Percentiles rank a stretch among this genome's conserved stretches.
Evolutionary conservation across 768 basidiomycete species (phyloP).

Genomic region (Suillus subalutaceus): DNA sequence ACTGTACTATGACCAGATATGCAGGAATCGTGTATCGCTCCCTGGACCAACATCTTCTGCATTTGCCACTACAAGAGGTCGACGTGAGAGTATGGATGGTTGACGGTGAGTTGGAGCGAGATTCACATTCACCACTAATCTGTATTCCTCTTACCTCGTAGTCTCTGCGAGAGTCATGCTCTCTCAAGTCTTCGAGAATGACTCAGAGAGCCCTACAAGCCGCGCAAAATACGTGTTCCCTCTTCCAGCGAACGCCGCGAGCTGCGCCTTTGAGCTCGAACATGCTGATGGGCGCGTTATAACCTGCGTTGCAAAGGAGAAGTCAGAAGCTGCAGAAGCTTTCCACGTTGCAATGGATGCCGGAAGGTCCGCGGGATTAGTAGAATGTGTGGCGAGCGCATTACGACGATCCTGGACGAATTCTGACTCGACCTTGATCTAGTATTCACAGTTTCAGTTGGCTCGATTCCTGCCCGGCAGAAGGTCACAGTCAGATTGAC

Average conservation of each 20-base stretch:
- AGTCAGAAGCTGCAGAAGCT: constrained; percentile 40
- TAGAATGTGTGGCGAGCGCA: constrained; percentile 43
- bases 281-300: constrained; percentile 46
- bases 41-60: constrained; percentile 22
- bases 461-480: constrained; percentile 48
- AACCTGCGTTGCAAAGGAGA: constrained; percentile 51
- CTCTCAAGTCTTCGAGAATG: constrained; percentile 45
- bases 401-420: not conserved
- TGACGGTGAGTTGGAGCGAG: constrained; percentile 37
- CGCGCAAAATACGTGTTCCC: constrained; percentile 61
- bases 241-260: constrained; percentile 53
- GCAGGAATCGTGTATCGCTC: constrained; percentile 38
- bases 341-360: constrained; percentile 43
- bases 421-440: not conserved
- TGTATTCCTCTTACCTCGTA: constrained; percentile 17
- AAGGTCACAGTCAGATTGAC: constrained; percentile 44
- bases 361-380: constrained; percentile 45
- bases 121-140: constrained; percentile 4
- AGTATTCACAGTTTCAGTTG: constrained; percentile 65
- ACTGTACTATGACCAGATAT: constrained; percentile 2
- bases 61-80: constrained; percentile 47
- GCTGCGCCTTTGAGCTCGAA: constrained; percentile 56
- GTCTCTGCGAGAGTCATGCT: constrained; percentile 49
- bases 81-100: constrained; percentile 42
- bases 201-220: constrained; percentile 38